Conservation (phyloP, 352 stramenopile genomes). For the Phytophthora constricta region DNA sequence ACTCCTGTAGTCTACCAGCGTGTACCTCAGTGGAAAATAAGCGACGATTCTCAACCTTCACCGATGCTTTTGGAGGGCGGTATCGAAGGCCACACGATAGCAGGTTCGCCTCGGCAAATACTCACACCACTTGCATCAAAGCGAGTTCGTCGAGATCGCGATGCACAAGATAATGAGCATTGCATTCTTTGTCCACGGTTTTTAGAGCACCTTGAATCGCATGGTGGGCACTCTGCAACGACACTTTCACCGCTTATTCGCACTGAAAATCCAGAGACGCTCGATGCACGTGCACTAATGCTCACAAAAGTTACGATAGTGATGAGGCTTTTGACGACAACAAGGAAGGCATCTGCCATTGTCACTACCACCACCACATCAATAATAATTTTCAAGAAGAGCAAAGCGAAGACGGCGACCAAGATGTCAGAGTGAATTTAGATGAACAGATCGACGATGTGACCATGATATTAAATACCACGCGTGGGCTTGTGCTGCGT, state of each 20-base stretch:
- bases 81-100: slow-evolving; percentile 27
- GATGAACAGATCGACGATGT: slow-evolving; percentile 26
- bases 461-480: slow-evolving; percentile 66
- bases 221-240: slow-evolving; percentile 18
- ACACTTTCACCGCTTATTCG: slow-evolving; percentile 20
- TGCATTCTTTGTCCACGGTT: slow-evolving; percentile 25
- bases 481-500: slow-evolving; percentile 40
- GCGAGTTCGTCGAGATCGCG: slow-evolving; percentile 11
- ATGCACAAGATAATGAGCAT: slow-evolving; percentile 11
- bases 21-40: slow-evolving; percentile 17
- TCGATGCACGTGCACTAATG: slow-evolving; percentile 12
- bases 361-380: slow-evolving; percentile 1
- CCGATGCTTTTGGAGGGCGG: slow-evolving; percentile 24
- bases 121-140: slow-evolving; percentile 17
- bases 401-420: neutral
- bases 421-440: slow-evolving; percentile 1
- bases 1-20: neutral
- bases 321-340: neutral
- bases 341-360: neutral
- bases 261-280: slow-evolving; percentile 11
- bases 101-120: slow-evolving; percentile 20
- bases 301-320: neutral
- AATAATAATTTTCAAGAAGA: slow-evolving; percentile 34
- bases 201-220: slow-evolving; percentile 24
- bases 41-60: slow-evolving; percentile 9